phyloP scores from a whole-genome alignment of 352 stramenopile species.

The Phytophthora capsici region DNA sequence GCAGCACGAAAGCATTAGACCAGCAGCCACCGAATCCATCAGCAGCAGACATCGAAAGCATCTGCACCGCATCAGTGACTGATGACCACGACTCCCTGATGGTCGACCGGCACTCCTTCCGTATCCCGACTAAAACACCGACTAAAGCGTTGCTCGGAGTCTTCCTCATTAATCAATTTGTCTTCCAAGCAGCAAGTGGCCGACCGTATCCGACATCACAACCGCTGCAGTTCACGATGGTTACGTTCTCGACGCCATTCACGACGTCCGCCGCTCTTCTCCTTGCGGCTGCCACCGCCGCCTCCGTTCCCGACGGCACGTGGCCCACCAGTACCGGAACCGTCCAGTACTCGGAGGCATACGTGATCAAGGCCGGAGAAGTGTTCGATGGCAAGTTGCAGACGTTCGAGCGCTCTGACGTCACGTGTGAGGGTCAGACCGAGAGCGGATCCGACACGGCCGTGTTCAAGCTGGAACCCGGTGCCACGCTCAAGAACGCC shows the following conservation, averaged over 20 bases:
- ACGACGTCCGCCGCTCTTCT: conserved; percentile 8
- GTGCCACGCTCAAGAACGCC: conserved; percentile 16
- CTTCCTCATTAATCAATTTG: not conserved
- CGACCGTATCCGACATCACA: not conserved
- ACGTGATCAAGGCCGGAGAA: conserved; percentile 40
- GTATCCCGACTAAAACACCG: not conserved
- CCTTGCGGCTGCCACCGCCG: conserved; percentile 2
- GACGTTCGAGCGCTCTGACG: conserved; percentile 58
- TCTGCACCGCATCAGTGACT: not conserved
- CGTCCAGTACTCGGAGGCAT: conserved; percentile 27
- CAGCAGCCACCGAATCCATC: not conserved
- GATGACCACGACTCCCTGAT: not conserved
- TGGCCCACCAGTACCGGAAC: conserved; percentile 20
- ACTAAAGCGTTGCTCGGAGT: not conserved
- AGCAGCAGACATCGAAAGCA: not conserved
- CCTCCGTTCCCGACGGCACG: conserved; percentile 19
- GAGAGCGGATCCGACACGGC: conserved; percentile 20
- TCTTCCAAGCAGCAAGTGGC: not conserved
- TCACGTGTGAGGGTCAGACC: conserved; percentile 42
- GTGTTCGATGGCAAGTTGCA: conserved; percentile 39
- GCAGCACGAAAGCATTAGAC: not conserved
- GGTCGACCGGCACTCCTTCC: not conserved
- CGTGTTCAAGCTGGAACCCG: conserved; percentile 42
- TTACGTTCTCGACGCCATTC: conserved; percentile 12
- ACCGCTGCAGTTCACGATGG: conserved; percentile 12